These are phyloP conservation scores for Coemansia sp. DNA, from an alignment of 192 early-diverging fungal genomes.

Conservation along the genomic window DNA sequence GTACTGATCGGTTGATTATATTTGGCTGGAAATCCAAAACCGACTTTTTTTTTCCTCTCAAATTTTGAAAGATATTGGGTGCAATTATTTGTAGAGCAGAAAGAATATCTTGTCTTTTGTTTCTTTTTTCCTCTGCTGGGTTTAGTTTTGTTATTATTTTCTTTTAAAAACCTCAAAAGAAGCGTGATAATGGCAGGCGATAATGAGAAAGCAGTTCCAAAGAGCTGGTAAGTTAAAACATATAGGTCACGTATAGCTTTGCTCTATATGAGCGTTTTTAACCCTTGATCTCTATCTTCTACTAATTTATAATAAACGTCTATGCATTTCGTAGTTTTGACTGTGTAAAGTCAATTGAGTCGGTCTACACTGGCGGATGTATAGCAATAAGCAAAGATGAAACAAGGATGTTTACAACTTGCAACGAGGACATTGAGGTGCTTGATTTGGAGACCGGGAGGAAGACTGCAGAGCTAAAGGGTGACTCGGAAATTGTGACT, in stretches of 20 bases:
- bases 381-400: conserved; percentile 69
- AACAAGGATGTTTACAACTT: conserved; percentile 69
- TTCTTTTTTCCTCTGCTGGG: too few species aligned
- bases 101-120: too few species aligned
- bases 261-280: not conserved
- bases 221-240: conserved; percentile 44
- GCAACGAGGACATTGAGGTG: conserved; percentile 81
- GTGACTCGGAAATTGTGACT: conserved; percentile 86
- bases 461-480: conserved; percentile 64
- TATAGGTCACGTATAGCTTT: not conserved
- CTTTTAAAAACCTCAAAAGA: not conserved
- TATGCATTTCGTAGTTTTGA: conserved; percentile 62
- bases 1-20: too few species aligned
- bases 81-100: too few species aligned
- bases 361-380: conserved; percentile 90
- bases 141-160: not conserved
- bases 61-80: too few species aligned
- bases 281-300: not conserved
- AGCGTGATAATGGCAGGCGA: conserved; percentile 21
- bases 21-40: too few species aligned
- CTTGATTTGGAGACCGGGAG: conserved; percentile 69
- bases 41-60: too few species aligned
- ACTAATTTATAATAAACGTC: not conserved
- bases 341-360: conserved; percentile 76
- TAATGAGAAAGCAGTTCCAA: conserved; percentile 22